Evolutionary conservation across 2,329 filamentous ascomycete species (phyloP).

Genomic region (Ascochyta clinopodiicola): DNA sequence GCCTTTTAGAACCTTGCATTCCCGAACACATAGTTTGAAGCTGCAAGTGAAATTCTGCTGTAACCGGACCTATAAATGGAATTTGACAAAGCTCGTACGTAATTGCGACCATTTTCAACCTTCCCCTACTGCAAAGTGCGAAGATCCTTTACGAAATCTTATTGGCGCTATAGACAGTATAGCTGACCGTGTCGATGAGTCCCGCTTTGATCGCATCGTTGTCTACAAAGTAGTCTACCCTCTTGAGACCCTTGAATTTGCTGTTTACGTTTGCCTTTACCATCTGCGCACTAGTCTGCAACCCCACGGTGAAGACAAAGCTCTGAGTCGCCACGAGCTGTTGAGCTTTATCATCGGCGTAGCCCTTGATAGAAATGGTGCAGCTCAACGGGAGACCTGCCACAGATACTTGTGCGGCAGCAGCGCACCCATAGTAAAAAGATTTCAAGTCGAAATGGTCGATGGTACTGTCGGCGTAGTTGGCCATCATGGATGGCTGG

Average conservation of each 20-base stretch:
- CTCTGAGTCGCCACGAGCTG: slow-evolving; percentile 1
- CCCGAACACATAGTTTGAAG: too few relatives aligned
- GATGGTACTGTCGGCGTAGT: slow-evolving; percentile 1
- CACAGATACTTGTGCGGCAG: neutral
- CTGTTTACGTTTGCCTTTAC: neutral
- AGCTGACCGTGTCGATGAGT: slow-evolving; percentile 12
- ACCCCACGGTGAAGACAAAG: neutral
- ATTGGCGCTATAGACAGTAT: neutral
- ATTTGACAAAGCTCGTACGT: too few relatives aligned
- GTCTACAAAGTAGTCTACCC: slow-evolving; percentile 1
- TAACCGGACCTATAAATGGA: too few relatives aligned
- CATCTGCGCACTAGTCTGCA: slow-evolving; percentile 4
- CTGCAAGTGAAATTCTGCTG: too few relatives aligned
- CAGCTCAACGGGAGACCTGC: neutral
- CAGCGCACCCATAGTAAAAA: slow-evolving; percentile 7
- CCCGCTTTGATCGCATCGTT: neutral
- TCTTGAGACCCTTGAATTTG: slow-evolving; percentile 13
- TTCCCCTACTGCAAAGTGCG: too few relatives aligned
- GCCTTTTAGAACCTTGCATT: too few relatives aligned
- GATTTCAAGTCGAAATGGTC: slow-evolving; percentile 6
- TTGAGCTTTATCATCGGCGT: neutral
- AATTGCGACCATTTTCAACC: too few relatives aligned
- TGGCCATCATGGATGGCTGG: neutral
- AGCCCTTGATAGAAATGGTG: slow-evolving; percentile 7
- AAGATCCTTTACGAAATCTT: too few relatives aligned